These are phyloP conservation scores for Haematococcus lacustris DNA, from an alignment of 139 green algal genomes.

Conservation along the genomic window DNA sequence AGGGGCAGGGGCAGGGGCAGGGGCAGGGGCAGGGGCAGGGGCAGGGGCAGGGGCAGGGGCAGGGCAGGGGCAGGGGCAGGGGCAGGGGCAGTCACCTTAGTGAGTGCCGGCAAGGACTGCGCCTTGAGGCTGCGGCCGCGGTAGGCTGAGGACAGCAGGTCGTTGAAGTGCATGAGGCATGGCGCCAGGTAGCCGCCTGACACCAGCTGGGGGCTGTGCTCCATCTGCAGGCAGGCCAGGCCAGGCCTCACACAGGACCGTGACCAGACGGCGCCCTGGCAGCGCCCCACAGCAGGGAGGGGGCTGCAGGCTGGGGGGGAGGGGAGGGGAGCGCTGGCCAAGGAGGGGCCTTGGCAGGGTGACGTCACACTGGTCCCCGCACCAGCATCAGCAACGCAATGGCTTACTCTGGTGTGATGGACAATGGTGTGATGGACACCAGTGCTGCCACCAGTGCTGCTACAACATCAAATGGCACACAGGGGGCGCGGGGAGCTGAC, in stretches of 20 bases:
- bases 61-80: too few relatives aligned
- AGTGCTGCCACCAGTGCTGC: too few relatives aligned
- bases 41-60: too few relatives aligned
- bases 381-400: neutral
- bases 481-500: too few relatives aligned
- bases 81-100: too few relatives aligned
- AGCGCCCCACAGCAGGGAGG: neutral
- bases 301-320: neutral
- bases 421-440: too few relatives aligned
- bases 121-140: constrained; percentile 44
- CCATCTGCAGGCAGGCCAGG: constrained; percentile 28
- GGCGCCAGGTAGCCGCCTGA: constrained; percentile 29
- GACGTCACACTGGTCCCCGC: neutral
- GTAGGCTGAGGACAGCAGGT: constrained; percentile 43
- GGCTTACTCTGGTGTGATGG: neutral
- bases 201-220: constrained; percentile 42
- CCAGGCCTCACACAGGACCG: too few relatives aligned
- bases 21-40: too few relatives aligned
- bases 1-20: too few relatives aligned
- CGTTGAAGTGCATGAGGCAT: constrained; percentile 52
- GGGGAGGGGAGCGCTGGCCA: neutral
- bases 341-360: neutral
- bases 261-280: too few relatives aligned
- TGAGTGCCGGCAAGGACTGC: constrained; percentile 44
- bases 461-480: too few relatives aligned